Evolutionary conservation across 1,139 yeast species (phyloP), one percentile per base, ranked within the genome.

Genomic region (Geotrichum europaeum): DNA sequence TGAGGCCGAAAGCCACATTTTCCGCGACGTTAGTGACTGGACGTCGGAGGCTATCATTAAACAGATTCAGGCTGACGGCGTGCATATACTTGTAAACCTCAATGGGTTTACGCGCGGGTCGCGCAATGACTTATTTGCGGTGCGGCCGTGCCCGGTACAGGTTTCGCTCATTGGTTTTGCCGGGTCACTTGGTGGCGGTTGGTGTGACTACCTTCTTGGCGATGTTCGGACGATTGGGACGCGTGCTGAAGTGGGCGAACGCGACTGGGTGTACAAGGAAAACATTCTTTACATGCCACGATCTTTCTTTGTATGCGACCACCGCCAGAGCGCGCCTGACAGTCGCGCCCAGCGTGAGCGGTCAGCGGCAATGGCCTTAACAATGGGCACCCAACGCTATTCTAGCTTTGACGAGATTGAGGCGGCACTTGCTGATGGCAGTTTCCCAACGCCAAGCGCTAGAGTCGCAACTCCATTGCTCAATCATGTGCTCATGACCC

Each of bases 101-200:
- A 73, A 73, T 51, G 76, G 76, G 36, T 73, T 72, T 57, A 73
- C 76, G 1, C 67, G 73, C 45, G 76, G 76, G 1, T 73, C 75
- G 2, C 62, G 74, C 7, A 73, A 72, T 54, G 76, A 73, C 59
- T 66, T 73, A 2, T 73, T 73, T 62, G 75, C 75, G 2, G 67
- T 71, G 13, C 63, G 75, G 10, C 73, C 75, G 4, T 70, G 72
- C 43, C 76, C 76, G 2, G 63, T 73, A n/a, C 73, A 71, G 54
- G 62, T 73, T 12, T 63, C 73, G 2, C 63, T 73, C 13, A 72
- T 73, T 74, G 76, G 76, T 4, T 73, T 72, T 63, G 75, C 76
- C 2, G 75, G 76, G 2, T 68, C 74, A 15, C 62, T 72, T 61
- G 75, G 75, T 2, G 73, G 72, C 7, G 69, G 66, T 24, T 72